phyloP scores from a whole-genome alignment of 2,329 filamentous ascomycete genomes.

The Calonectria pseudoreteaudii region DNA sequence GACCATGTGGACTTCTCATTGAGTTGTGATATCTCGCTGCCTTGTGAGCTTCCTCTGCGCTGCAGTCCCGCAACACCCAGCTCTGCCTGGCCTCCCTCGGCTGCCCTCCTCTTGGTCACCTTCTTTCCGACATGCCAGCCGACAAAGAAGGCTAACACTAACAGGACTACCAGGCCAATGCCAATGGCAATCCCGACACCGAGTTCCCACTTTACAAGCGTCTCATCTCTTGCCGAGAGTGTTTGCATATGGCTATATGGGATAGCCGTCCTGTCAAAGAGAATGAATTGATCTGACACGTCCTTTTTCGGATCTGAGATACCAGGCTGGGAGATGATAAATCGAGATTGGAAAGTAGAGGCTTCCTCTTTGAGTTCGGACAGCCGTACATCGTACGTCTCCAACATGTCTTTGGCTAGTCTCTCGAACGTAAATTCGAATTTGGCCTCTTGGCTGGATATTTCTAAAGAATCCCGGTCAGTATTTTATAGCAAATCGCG shows the following conservation, averaged over 20 bases:
- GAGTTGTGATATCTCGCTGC: not conserved
- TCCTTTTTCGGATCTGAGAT: slow-evolving; percentile 22
- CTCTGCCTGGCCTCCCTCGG: not conserved
- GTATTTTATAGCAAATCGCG: not conserved
- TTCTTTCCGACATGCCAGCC: slow-evolving; percentile 4
- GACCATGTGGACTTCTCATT: not conserved
- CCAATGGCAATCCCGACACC: slow-evolving; percentile 28
- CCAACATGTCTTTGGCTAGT: slow-evolving; percentile 28
- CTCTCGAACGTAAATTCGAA: slow-evolving; percentile 33
- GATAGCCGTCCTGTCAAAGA: slow-evolving; percentile 24
- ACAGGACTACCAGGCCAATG: slow-evolving; percentile 19
- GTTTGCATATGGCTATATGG: slow-evolving; percentile 20
- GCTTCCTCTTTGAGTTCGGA: slow-evolving; percentile 28
- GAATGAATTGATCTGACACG: slow-evolving; percentile 30
- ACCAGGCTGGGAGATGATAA: slow-evolving; percentile 27
- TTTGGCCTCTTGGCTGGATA: slow-evolving; percentile 22
- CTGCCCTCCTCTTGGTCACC: not conserved
- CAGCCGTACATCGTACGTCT: slow-evolving; percentile 24
- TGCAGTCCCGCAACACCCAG: not conserved
- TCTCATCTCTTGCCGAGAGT: not conserved
- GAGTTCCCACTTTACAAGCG: slow-evolving; percentile 16
- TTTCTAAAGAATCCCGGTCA: slow-evolving; percentile 18
- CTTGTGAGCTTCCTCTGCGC: not conserved
- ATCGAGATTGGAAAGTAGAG: slow-evolving; percentile 23
- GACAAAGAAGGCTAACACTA: slow-evolving; percentile 15